These are phyloP conservation scores for Candida sonorensis DNA, from an alignment of 805 yeast genomes.

Conservation along the genomic window DNA sequence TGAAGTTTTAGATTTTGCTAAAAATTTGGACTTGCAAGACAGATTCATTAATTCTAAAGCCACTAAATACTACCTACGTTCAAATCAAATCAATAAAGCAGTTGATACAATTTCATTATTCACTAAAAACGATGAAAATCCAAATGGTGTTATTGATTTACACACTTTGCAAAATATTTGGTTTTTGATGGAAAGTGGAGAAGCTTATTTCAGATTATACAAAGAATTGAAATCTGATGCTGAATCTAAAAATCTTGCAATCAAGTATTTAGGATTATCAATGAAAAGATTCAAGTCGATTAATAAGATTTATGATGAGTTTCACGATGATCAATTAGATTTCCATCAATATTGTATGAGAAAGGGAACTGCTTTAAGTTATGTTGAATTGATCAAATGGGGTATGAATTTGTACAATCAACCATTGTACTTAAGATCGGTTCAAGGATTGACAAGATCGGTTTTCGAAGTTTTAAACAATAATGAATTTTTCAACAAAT, in stretches of 20 bases:
- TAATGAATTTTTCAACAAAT: slow-evolving; percentile 11
- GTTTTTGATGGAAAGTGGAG: slow-evolving; percentile 82
- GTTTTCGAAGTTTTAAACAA: slow-evolving; percentile 38
- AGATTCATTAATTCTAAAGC: slow-evolving; percentile 86
- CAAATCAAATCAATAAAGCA: slow-evolving; percentile 68
- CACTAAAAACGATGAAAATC: slow-evolving; percentile 75
- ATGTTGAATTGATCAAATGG: slow-evolving; percentile 73
- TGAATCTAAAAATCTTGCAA: slow-evolving; percentile 26
- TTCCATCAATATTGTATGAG: slow-evolving; percentile 91
- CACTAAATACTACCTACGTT: slow-evolving; percentile 75
- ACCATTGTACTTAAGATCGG: slow-evolving; percentile 67
- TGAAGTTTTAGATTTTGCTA: slow-evolving; percentile 58
- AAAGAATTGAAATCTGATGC: slow-evolving; percentile 26
- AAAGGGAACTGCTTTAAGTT: slow-evolving; percentile 84
- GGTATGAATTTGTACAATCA: slow-evolving; percentile 65
- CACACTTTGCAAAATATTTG: slow-evolving; percentile 89
- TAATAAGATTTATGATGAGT: slow-evolving; percentile 60
- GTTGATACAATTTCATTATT: slow-evolving; percentile 67
- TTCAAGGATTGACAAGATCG: slow-evolving; percentile 54
- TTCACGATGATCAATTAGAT: slow-evolving; percentile 80
- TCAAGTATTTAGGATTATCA: slow-evolving; percentile 54
- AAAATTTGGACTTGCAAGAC: slow-evolving; percentile 79
- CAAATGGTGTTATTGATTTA: slow-evolving; percentile 81
- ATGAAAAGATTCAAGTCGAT: slow-evolving; percentile 71
- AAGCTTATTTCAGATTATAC: slow-evolving; percentile 63